These are phyloP conservation scores for Aphanomyces stellatus DNA, from an alignment of 352 stramenopile species.

Conservation along the genomic window DNA sequence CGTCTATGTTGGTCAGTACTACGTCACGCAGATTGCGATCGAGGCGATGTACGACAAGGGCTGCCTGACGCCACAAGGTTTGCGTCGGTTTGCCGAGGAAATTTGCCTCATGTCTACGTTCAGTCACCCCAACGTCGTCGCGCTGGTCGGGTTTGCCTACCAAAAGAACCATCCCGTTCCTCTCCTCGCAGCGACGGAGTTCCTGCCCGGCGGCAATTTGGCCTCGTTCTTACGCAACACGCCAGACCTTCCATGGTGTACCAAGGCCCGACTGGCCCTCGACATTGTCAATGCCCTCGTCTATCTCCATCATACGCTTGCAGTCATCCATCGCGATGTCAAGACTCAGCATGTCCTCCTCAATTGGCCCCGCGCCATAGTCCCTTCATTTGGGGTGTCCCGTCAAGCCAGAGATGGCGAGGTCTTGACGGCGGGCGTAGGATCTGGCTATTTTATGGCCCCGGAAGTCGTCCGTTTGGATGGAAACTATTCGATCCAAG, in stretches of 20 bases:
- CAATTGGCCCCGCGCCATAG: background rate
- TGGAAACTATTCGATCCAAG: background rate
- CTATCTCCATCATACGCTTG: background rate
- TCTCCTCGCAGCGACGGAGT: conserved; percentile 67
- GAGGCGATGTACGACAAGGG: background rate
- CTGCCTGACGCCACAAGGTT: too few species aligned
- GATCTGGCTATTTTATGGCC: background rate
- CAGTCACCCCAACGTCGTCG: conserved; percentile 45
- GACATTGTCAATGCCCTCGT: background rate
- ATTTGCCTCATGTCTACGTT: conserved; percentile 44
- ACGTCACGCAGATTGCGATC: background rate
- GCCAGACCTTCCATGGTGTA: background rate
- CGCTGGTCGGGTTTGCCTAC: conserved; percentile 48
- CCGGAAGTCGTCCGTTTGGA: background rate
- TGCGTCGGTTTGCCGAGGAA: conserved; percentile 39
- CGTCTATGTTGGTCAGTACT: conserved; percentile 1
- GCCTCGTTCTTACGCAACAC: conserved; percentile 39
- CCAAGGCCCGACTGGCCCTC: background rate
- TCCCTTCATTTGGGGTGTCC: background rate
- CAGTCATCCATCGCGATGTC: conserved; percentile 8
- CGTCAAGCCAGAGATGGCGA: background rate
- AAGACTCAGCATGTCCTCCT: conserved; percentile 2
- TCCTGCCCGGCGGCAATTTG: conserved; percentile 70
- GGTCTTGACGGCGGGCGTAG: background rate
- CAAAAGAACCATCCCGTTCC: conserved; percentile 22